A percentile compares a stretch with the other conserved stretches of the same genome.
Evolutionary conservation across 768 basidiomycete genomes (phyloP).

Genomic region (Tulasnella sp.): DNA sequence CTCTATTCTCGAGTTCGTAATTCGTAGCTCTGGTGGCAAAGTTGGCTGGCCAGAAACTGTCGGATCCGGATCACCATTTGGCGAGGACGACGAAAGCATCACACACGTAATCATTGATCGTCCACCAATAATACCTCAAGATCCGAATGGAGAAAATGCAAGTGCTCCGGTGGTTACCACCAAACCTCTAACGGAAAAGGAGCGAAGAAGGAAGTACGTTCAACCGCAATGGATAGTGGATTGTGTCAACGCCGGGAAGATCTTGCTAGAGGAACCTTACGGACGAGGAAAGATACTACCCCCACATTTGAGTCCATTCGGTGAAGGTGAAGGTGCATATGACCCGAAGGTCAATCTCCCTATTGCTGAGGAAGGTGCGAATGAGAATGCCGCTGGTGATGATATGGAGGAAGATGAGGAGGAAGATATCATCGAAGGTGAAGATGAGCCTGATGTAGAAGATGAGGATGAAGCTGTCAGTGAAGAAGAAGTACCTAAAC

Average conservation of each 20-base stretch:
- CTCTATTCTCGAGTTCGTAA: slow-evolving; percentile 84
- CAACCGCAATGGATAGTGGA: slow-evolving; percentile 99
- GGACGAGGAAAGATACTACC: slow-evolving; percentile 75
- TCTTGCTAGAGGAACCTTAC: slow-evolving; percentile 77
- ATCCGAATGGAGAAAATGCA: slow-evolving; percentile 10
- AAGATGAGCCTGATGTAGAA: slow-evolving; percentile 24
- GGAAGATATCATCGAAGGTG: slow-evolving; percentile 25
- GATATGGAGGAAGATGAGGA: slow-evolving; percentile 27
- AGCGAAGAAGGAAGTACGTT: slow-evolving; percentile 65
- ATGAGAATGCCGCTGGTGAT: slow-evolving; percentile 23
- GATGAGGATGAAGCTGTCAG: slow-evolving; percentile 24
- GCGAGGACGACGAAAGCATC: slow-evolving; percentile 66
- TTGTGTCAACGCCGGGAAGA: slow-evolving; percentile 76
- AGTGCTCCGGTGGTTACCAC: slow-evolving; percentile 31
- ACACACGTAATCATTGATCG: slow-evolving; percentile 95
- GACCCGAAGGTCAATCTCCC: slow-evolving; percentile 33
- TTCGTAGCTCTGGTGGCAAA: slow-evolving; percentile 82
- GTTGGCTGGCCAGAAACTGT: slow-evolving; percentile 80
- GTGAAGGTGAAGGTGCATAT: slow-evolving; percentile 54
- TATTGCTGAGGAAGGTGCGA: slow-evolving; percentile 27
- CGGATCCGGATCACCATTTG: slow-evolving; percentile 67
- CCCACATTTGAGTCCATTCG: slow-evolving; percentile 93
- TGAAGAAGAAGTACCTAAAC: slow-evolving; percentile 24
- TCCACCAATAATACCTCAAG: slow-evolving; percentile 42
- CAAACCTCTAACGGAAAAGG: slow-evolving; percentile 44